Evolutionary conservation across 768 basidiomycete species (phyloP).

Genomic region (Pleurotus cornucopiae): DNA sequence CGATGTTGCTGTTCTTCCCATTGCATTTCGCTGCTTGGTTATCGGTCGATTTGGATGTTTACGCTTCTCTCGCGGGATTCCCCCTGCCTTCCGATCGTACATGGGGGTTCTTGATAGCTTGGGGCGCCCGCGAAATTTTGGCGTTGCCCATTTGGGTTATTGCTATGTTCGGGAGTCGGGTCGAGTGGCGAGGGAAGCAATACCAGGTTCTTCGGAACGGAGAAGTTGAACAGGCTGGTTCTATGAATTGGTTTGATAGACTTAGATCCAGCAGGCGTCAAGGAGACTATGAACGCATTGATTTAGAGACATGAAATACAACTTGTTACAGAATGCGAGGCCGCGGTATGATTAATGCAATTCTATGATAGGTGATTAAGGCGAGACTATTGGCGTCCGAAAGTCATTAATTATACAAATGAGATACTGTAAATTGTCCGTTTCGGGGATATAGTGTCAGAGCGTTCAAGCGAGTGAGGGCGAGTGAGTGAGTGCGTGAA

Average conservation of each 20-base stretch:
- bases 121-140: conserved; percentile 74
- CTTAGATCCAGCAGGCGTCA: conserved; percentile 19
- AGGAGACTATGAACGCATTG: conserved; percentile 30
- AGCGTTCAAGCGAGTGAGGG: too few relatives aligned
- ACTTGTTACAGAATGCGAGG: background rate
- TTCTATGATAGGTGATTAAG: conserved; percentile 5
- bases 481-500: background rate
- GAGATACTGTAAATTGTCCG: background rate
- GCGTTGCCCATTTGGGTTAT: conserved; percentile 86
- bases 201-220: conserved; percentile 78
- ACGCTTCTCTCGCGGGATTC: conserved; percentile 68
- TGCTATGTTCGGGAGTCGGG: conserved; percentile 77
- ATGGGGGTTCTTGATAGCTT: conserved; percentile 68
- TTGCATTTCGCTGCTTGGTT: conserved; percentile 71
- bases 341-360: conserved; percentile 10
- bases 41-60: conserved; percentile 77
- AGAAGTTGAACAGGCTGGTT: conserved; percentile 42
- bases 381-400: background rate
- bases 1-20: conserved; percentile 49
- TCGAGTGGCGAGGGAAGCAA: conserved; percentile 81
- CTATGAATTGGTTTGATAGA: conserved; percentile 16
- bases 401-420: conserved; percentile 4
- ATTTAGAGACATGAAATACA: conserved; percentile 9
- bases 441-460: background rate
- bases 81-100: conserved; percentile 44